Evolutionary conservation across 1,284 basidiomycete species (phyloP), one percentile per base, ranked within the genome.

Genomic region (Ustilago xerochloae): DNA sequence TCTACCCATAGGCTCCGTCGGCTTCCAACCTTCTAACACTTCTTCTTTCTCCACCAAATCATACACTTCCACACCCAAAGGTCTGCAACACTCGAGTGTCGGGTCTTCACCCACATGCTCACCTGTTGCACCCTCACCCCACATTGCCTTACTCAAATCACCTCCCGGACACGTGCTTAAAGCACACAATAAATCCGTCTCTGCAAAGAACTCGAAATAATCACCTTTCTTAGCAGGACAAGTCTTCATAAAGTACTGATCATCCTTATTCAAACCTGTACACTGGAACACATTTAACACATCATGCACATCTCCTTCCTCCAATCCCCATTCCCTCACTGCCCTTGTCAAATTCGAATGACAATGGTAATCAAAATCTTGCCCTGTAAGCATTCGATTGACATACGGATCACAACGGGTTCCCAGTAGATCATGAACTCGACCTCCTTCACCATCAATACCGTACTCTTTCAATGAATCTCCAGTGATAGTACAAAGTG

Each of bases 181-280:
- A 0, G 66, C 66, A 24, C 54, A 69, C 4, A 63, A 38, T 26
- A 69, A 29, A 49, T 69, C 66, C 16, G 62, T 59, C 24, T 69
- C 66, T 4, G 61, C 66, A 33, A 64, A 69, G 38, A 64, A 69
- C 38, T 63, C 53, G 36, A 69, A 56, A 22, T 48, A 69, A 30
- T 69, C 66, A 10, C 62, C 61, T 52, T 63, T 59, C 28, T 63
- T 28, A 15, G 66, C 66, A 1, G 66, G 66, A 30, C 66, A 69
- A 1, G 66, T 63, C 54, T 69, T 69, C 60, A 69, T 69, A 39
- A 69, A 68, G 60, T 68, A 68, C 65, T 68, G 32, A 39, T 63
- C 65, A 9, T 29, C 41, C 28, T n/a, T 18, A 29, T 68, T 68
- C 26, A 68, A 29, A 4, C 66, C 66, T n/a, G 66, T 69, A 26